Percentiles rank a stretch among this genome's conserved stretches.
Conservation (phyloP, 2,329 filamentous ascomycete species). For the Scytalidium lignicola region DNA sequence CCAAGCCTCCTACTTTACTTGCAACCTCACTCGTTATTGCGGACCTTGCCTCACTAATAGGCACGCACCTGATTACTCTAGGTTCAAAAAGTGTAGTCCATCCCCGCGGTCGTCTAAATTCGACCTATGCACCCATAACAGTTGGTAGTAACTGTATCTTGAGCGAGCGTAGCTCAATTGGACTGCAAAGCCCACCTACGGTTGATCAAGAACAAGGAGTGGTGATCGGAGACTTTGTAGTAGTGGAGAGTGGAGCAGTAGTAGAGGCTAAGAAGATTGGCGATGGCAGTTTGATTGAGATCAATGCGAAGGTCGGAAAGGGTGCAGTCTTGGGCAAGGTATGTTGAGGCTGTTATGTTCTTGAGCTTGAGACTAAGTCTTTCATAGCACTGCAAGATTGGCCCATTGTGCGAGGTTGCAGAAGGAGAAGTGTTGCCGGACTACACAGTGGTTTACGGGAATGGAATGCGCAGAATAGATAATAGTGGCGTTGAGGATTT, state of each 20-base stretch:
- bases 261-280: constrained; percentile 47
- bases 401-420: constrained; percentile 54
- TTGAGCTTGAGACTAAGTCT: constrained; percentile 1
- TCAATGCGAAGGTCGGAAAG: constrained; percentile 54
- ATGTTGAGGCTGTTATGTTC: constrained; percentile 13
- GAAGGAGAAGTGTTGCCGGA: constrained; percentile 57
- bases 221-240: constrained; percentile 54
- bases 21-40: constrained; percentile 56
- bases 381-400: constrained; percentile 64
- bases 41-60: constrained; percentile 58
- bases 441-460: constrained; percentile 65
- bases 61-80: constrained; percentile 73
- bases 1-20: constrained; percentile 57
- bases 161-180: constrained; percentile 61
- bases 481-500: constrained; percentile 56
- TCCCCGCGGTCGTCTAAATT: constrained; percentile 74
- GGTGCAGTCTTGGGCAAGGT: constrained; percentile 61
- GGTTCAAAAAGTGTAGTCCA: constrained; percentile 78
- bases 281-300: constrained; percentile 56
- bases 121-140: constrained; percentile 71
- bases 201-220: constrained; percentile 31
- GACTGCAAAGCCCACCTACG: constrained; percentile 33
- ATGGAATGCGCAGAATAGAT: constrained; percentile 53
- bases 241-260: constrained; percentile 53
- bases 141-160: constrained; percentile 80